Evolutionary conservation across 2,329 filamentous ascomycete genomes (phyloP).

Genomic region (Apiospora marii): DNA sequence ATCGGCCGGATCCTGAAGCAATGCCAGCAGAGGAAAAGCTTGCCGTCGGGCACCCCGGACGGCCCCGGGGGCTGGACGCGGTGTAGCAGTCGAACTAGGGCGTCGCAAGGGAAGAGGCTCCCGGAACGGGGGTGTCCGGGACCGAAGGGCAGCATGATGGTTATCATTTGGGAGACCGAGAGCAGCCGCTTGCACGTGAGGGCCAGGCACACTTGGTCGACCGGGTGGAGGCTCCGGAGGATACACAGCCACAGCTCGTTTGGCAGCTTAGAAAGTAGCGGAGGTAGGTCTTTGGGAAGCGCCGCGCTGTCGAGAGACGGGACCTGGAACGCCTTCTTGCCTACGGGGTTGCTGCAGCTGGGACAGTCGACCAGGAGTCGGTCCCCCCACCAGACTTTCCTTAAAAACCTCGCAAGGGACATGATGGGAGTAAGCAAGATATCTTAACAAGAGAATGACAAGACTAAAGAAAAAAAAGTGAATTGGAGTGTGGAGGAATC

Average conservation of each 20-base stretch:
- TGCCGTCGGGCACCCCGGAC: no score
- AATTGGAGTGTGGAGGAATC: no score
- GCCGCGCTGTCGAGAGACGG: no score
- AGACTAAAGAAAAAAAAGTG: no score
- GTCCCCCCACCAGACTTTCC: no score
- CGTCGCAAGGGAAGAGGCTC: not conserved
- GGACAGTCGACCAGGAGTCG: no score
- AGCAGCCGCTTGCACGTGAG: not conserved
- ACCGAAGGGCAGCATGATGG: not conserved
- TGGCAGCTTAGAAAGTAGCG: not conserved
- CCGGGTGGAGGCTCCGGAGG: not conserved
- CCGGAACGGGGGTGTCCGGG: not conserved
- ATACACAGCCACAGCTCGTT: not conserved
- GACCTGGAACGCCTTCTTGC: not conserved
- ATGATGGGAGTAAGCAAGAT: no score
- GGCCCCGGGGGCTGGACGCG: not conserved
- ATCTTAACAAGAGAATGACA: no score
- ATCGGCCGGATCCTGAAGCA: not conserved
- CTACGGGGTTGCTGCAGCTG: no score
- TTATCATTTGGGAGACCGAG: not conserved
- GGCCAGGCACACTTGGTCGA: not conserved
- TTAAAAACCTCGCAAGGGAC: no score
- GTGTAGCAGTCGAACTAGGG: not conserved
- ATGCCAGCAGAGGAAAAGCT: not conserved
- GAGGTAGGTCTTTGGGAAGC: not conserved